Evolutionary conservation across 345 rosid genomes (phyloP).

Genomic region (Eucalyptus decipiens): DNA sequence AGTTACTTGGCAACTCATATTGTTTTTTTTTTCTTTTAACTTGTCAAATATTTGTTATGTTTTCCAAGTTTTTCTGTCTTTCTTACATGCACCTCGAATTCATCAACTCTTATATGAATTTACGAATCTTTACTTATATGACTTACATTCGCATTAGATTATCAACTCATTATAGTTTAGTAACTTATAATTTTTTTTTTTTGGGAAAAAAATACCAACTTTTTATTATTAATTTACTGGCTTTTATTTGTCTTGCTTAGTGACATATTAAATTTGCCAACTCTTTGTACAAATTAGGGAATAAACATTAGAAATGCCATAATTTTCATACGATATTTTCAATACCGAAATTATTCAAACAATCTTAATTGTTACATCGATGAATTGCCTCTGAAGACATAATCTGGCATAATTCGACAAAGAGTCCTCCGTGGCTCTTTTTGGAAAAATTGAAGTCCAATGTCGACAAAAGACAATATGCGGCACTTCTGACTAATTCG

Average conservation of each 20-base stretch:
- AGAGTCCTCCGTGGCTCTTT: background rate
- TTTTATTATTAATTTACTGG: background rate
- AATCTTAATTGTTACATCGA: background rate
- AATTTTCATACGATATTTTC: background rate
- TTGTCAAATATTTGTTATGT: background rate
- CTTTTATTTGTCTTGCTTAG: background rate
- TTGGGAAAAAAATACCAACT: background rate
- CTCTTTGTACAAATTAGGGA: background rate
- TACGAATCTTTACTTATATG: background rate
- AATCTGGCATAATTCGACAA: background rate
- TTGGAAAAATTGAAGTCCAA: background rate
- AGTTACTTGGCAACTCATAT: background rate
- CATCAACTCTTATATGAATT: background rate
- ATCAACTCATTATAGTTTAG: background rate
- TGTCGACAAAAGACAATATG: background rate
- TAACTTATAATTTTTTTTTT: background rate
- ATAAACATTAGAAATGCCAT: too few relatives aligned
- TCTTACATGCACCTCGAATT: background rate
- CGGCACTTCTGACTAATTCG: too few relatives aligned
- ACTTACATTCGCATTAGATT: background rate
- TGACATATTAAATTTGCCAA: background rate
- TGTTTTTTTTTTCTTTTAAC: too few relatives aligned
- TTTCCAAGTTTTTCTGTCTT: background rate
- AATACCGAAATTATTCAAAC: background rate
- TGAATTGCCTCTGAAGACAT: background rate